Percentiles rank a stretch among this genome's conserved stretches.
phyloP scores from a whole-genome alignment of 192 early-diverging fungal genomes.

The Entophlyctis helioformis region DNA sequence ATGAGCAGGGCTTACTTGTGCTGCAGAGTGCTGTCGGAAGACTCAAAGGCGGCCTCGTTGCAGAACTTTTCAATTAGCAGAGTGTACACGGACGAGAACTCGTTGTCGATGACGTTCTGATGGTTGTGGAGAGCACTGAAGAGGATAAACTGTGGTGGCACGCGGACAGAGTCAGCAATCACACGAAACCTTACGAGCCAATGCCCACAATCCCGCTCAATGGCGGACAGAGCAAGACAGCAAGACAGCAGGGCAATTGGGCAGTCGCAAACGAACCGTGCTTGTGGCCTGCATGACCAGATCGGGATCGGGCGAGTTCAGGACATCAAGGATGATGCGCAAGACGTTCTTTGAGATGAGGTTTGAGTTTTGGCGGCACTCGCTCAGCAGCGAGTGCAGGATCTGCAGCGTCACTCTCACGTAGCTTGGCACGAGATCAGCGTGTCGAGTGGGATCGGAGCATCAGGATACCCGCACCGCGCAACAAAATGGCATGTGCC shows the following conservation, averaged over 20 bases:
- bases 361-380: constrained; percentile 63
- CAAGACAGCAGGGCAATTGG: no score
- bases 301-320: constrained; percentile 45
- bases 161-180: no score
- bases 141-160: constrained; percentile 37
- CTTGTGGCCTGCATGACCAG: constrained; percentile 44
- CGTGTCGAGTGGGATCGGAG: no score
- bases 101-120: constrained; percentile 58
- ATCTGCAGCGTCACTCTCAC: constrained; percentile 62
- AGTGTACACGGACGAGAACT: constrained; percentile 22
- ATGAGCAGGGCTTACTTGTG: constrained; percentile 23
- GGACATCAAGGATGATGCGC: constrained; percentile 45
- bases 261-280: constrained; percentile 43
- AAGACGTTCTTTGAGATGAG: constrained; percentile 75
- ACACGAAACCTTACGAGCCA: no score
- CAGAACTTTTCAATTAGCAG: constrained; percentile 21
- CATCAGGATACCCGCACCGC: no score
- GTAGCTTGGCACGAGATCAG: constrained; percentile 24
- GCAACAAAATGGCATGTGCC: no score
- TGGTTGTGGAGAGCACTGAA: constrained; percentile 54
- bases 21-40: constrained; percentile 6
- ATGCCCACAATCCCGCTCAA: no score
- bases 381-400: constrained; percentile 52
- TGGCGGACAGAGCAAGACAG: no score
- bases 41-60: constrained; percentile 4